Percentiles rank a stretch among this genome's conserved stretches.
Evolutionary conservation across 2,329 filamentous ascomycete species (phyloP).

Genomic region (Clathrospora elynae): DNA sequence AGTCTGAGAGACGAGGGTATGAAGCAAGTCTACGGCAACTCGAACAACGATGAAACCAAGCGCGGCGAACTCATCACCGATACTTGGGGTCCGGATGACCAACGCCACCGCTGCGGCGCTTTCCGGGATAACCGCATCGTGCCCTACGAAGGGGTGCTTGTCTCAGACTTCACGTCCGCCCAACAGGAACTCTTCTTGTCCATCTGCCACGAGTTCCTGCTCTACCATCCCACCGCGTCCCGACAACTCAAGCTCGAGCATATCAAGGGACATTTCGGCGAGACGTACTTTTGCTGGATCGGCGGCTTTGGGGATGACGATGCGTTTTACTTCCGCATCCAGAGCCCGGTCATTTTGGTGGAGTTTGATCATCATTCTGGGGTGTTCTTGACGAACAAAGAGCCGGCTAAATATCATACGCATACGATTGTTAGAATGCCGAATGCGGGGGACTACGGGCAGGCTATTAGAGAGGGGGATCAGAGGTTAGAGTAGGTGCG

Average conservation of each 20-base stretch:
- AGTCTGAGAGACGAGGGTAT: conserved; percentile 68
- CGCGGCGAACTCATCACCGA: conserved; percentile 54
- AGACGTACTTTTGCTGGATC: conserved; percentile 83
- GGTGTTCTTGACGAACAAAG: conserved; percentile 73
- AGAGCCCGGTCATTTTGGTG: conserved; percentile 73
- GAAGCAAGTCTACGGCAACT: conserved; percentile 53
- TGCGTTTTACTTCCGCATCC: conserved; percentile 77
- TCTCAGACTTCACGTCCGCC: conserved; percentile 53
- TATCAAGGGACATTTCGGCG: conserved; percentile 61
- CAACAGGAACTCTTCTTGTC: conserved; percentile 62
- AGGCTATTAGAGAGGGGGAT: conserved; percentile 50
- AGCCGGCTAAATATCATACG: conserved; percentile 78
- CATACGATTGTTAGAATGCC: conserved; percentile 75
- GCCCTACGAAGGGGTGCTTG: conserved; percentile 69
- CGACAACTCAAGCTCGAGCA: conserved; percentile 61
- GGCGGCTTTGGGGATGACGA: conserved; percentile 69
- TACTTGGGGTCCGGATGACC: conserved; percentile 80
- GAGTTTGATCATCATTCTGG: conserved; percentile 84
- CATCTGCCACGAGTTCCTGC: conserved; percentile 68
- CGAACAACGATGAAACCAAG: conserved; percentile 30
- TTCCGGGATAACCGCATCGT: conserved; percentile 79
- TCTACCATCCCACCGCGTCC: conserved; percentile 67
- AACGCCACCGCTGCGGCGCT: conserved; percentile 77
- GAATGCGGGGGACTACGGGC: conserved; percentile 77
- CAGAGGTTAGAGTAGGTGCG: conserved; percentile 25